These are phyloP conservation scores for Dactylonectria macrodidyma DNA, from an alignment of 2,329 filamentous ascomycete species.

Conservation along the genomic window DNA sequence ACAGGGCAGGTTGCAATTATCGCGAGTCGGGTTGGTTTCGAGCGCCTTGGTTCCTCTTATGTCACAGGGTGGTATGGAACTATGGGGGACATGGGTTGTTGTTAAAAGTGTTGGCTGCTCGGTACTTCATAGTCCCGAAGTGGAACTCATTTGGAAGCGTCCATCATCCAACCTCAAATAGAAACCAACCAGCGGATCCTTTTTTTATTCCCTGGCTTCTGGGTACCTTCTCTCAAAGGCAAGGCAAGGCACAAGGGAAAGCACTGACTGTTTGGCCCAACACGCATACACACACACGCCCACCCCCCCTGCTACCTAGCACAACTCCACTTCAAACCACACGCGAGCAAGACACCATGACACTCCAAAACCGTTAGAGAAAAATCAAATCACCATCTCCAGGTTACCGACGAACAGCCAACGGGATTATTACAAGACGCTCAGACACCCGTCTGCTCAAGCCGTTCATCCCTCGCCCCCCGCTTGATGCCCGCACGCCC, in stretches of 20 bases:
- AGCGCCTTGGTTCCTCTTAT: conserved; percentile 2
- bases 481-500: conserved; percentile 8
- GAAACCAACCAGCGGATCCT: neutral
- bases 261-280: neutral
- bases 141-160: neutral
- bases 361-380: conserved; percentile 23
- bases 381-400: conserved; percentile 15
- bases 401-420: conserved; percentile 10
- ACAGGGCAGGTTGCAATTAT: neutral
- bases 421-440: conserved; percentile 20
- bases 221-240: no score
- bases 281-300: neutral
- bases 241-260: no score
- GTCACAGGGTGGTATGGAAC: neutral
- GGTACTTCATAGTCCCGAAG: conserved; percentile 1
- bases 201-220: neutral
- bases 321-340: conserved; percentile 24
- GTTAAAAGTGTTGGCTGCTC: neutral
- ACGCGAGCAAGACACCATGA: conserved; percentile 16
- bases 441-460: conserved; percentile 23
- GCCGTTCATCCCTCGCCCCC: conserved; percentile 10
- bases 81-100: neutral
- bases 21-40: neutral
- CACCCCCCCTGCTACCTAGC: conserved; percentile 6
- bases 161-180: neutral